phyloP scores from a whole-genome alignment of 202 grass and related monocot genomes.

The Carex sylvatica region DNA sequence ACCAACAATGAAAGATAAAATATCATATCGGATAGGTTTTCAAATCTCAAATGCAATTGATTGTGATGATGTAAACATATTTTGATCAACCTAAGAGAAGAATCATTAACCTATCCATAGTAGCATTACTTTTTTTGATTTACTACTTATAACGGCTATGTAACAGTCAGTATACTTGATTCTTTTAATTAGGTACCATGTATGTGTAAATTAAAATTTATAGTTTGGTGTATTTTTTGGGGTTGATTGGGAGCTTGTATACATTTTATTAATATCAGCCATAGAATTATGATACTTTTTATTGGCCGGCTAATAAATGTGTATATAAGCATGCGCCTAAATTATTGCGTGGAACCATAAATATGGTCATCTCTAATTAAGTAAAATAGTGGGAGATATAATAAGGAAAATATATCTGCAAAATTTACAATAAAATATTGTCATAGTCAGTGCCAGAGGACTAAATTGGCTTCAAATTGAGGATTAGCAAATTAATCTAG shows the following conservation, averaged over 20 bases:
- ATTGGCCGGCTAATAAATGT: background rate
- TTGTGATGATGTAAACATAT: background rate
- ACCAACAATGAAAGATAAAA: background rate
- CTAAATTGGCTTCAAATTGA: too few species aligned
- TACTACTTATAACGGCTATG: background rate
- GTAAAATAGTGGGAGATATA: background rate
- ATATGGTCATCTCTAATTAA: background rate
- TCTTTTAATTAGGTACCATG: too few species aligned
- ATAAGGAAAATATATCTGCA: background rate
- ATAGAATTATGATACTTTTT: background rate
- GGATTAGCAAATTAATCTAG: background rate
- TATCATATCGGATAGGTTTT: background rate
- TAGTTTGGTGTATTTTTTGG: background rate
- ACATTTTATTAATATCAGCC: background rate
- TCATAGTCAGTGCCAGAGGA: too few species aligned
- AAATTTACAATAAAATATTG: background rate
- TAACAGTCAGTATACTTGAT: background rate
- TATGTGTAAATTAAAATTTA: too few species aligned
- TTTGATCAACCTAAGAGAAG: background rate
- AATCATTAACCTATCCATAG: slow-evolving; percentile 1
- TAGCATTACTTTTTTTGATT: background rate
- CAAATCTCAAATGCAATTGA: slow-evolving; percentile 1
- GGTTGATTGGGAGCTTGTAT: background rate
- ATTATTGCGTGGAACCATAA: background rate
- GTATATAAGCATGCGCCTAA: background rate